Evolutionary conservation across 2,329 filamentous ascomycete genomes (phyloP).

Genomic region (Volutella citrinella): DNA sequence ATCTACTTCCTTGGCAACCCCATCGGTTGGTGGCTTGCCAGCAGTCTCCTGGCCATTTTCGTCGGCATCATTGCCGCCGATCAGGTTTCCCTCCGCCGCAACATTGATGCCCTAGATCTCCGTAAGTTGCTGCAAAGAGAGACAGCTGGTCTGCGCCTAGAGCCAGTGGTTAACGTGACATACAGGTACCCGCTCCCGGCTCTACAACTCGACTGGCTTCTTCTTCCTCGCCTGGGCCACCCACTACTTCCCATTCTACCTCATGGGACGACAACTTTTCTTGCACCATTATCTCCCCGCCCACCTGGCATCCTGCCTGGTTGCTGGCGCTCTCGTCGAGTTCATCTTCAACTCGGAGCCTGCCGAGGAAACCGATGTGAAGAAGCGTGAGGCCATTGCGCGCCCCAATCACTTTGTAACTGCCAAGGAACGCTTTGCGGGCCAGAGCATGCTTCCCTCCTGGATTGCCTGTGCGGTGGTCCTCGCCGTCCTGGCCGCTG

Average conservation of each 20-base stretch:
- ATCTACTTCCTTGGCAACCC: conserved; percentile 99
- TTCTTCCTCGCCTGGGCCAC: conserved; percentile 98
- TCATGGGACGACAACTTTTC: conserved; percentile 98
- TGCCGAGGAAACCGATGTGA: conserved; percentile 50
- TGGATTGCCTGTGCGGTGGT: conserved; percentile 79
- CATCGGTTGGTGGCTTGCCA: conserved; percentile 94
- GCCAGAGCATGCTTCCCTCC: conserved; percentile 70
- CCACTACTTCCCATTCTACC: conserved; percentile 95
- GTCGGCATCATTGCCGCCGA: conserved; percentile 89
- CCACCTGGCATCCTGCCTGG: conserved; percentile 84
- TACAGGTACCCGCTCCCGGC: conserved; percentile 79
- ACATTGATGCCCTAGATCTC: conserved; percentile 87
- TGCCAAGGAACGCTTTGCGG: conserved; percentile 77
- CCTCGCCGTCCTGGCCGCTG: conserved; percentile 63
- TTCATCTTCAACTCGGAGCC: conserved; percentile 95
- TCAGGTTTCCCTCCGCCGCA: conserved; percentile 88
- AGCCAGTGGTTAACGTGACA: too few species aligned
- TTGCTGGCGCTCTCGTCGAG: conserved; percentile 87
- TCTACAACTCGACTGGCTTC: conserved; percentile 99
- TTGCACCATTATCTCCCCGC: conserved; percentile 96
- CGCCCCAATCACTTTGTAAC: conserved; percentile 61
- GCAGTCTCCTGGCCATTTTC: conserved; percentile 88
- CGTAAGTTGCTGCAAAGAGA: conserved; percentile 76
- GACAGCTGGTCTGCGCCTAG: too few species aligned
- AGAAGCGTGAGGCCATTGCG: conserved; percentile 44